Evolutionary conservation across 306 rosid genomes (phyloP).

Genomic region (Prinsepia uniflora): DNA sequence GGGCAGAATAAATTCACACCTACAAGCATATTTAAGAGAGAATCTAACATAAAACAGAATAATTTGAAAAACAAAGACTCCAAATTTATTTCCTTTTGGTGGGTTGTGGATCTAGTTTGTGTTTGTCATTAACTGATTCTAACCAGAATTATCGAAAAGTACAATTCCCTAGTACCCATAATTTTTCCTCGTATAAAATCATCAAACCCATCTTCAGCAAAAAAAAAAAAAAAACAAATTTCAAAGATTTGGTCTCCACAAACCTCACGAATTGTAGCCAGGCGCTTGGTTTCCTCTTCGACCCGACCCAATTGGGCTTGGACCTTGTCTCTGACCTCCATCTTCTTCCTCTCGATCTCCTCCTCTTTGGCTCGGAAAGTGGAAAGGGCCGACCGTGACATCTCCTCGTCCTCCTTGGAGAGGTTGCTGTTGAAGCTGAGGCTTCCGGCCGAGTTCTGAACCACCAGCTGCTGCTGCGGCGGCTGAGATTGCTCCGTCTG

Average conservation of each 20-base stretch:
- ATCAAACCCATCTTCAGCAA: neutral
- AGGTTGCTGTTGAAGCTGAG: conserved; percentile 90
- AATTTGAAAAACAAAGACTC: neutral
- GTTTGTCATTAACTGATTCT: neutral
- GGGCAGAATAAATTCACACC: neutral
- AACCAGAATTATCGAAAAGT: neutral
- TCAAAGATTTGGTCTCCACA: neutral
- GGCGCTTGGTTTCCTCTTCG: conserved; percentile 94
- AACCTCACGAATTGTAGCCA: conserved; percentile 88
- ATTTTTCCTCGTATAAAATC: neutral
- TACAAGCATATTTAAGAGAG: neutral
- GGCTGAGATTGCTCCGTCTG: conserved; percentile 39
- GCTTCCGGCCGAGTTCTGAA: conserved; percentile 69
- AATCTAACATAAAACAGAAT: neutral
- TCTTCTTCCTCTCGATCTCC: conserved; percentile 89
- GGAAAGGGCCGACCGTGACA: conserved; percentile 93
- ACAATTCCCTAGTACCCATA: neutral
- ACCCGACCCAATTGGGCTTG: conserved; percentile 88
- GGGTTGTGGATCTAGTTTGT: conserved; percentile 1
- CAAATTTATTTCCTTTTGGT: neutral
- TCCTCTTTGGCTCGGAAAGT: conserved; percentile 89
- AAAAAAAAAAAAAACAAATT: neutral
- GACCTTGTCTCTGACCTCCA: conserved; percentile 91
- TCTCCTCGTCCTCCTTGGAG: conserved; percentile 91
- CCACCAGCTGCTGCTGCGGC: conserved; percentile 56